phyloP scores from a whole-genome alignment of 768 basidiomycete species.

The Termitomyces eurrhizus region DNA sequence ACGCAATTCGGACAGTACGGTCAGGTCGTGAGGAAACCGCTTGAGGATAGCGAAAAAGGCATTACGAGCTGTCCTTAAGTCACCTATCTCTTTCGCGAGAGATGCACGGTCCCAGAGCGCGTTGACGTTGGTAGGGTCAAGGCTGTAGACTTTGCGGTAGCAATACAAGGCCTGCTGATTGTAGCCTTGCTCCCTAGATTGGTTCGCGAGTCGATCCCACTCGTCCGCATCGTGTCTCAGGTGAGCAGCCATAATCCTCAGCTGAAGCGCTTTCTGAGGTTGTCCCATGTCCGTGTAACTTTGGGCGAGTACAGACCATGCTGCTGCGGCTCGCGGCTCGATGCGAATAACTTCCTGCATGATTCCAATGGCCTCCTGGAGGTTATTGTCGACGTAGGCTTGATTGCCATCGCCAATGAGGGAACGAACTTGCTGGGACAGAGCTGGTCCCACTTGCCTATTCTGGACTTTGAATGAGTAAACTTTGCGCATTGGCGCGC shows the following conservation, averaged over 20 bases:
- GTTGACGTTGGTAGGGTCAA: slow-evolving; percentile 79
- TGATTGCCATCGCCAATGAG: slow-evolving; percentile 86
- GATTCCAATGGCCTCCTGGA: slow-evolving; percentile 64
- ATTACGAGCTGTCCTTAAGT: slow-evolving; percentile 59
- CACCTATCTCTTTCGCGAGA: slow-evolving; percentile 72
- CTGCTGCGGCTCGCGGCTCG: slow-evolving; percentile 77
- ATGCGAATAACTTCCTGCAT: slow-evolving; percentile 94
- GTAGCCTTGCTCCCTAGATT: slow-evolving; percentile 72
- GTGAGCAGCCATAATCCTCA: slow-evolving; percentile 89
- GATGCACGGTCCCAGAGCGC: slow-evolving; percentile 88
- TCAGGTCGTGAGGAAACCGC: slow-evolving; percentile 74
- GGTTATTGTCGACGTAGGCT: slow-evolving; percentile 72
- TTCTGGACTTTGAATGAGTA: slow-evolving; percentile 26
- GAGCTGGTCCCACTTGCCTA: slow-evolving; percentile 42
- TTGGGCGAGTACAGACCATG: slow-evolving; percentile 87
- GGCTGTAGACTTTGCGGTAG: slow-evolving; percentile 73
- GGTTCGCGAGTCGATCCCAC: slow-evolving; percentile 77
- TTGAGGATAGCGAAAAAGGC: slow-evolving; percentile 71
- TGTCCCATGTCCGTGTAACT: slow-evolving; percentile 76
- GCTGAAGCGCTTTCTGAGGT: slow-evolving; percentile 67
- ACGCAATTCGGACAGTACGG: slow-evolving; percentile 74
- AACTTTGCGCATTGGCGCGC: background rate
- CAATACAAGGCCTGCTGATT: slow-evolving; percentile 91
- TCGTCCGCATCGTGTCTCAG: slow-evolving; percentile 78
- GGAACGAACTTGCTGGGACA: slow-evolving; percentile 68